phyloP scores from a whole-genome alignment of 2,329 filamentous ascomycete species.

The Calonectria hongkongensis region DNA sequence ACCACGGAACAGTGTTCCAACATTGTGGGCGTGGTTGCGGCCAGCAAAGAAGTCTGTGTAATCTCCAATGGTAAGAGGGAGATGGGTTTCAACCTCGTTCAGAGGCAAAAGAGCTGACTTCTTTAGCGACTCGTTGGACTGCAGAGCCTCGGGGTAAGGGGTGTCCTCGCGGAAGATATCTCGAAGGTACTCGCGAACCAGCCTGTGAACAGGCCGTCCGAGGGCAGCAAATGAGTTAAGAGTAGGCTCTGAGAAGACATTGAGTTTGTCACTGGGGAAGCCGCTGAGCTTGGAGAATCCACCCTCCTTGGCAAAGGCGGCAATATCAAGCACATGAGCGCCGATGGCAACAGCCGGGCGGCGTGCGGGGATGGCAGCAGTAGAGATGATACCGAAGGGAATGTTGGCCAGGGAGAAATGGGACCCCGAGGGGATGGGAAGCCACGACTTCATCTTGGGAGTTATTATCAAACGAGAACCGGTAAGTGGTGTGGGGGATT shows the following conservation, averaged over 20 bases:
- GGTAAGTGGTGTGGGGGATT: constrained; percentile 1
- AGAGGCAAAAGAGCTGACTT: constrained; percentile 56
- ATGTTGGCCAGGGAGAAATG: constrained; percentile 80
- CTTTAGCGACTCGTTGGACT: constrained; percentile 58
- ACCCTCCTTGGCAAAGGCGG: constrained; percentile 70
- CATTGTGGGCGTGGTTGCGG: constrained; percentile 82
- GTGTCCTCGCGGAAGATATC: constrained; percentile 76
- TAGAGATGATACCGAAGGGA: constrained; percentile 87
- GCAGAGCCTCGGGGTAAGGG: constrained; percentile 58
- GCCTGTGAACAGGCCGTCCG: constrained; percentile 80
- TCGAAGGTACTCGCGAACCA: constrained; percentile 80
- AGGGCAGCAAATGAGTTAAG: constrained; percentile 66
- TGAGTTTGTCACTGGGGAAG: constrained; percentile 50
- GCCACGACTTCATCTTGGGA: constrained; percentile 46
- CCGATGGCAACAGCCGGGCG: constrained; percentile 84
- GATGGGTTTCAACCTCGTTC: constrained; percentile 75
- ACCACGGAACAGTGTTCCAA: constrained; percentile 83
- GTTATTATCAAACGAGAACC: background rate
- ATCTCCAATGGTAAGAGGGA: constrained; percentile 86
- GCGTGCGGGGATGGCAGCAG: constrained; percentile 70
- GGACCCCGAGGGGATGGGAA: constrained; percentile 56
- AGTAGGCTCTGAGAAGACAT: constrained; percentile 55
- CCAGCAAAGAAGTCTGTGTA: constrained; percentile 92
- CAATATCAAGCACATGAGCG: constrained; percentile 81
- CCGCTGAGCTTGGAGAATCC: constrained; percentile 61